Base-by-base conservation (phyloP, 2,329 filamentous ascomycete species). In the Dothistroma septosporum region DNA sequence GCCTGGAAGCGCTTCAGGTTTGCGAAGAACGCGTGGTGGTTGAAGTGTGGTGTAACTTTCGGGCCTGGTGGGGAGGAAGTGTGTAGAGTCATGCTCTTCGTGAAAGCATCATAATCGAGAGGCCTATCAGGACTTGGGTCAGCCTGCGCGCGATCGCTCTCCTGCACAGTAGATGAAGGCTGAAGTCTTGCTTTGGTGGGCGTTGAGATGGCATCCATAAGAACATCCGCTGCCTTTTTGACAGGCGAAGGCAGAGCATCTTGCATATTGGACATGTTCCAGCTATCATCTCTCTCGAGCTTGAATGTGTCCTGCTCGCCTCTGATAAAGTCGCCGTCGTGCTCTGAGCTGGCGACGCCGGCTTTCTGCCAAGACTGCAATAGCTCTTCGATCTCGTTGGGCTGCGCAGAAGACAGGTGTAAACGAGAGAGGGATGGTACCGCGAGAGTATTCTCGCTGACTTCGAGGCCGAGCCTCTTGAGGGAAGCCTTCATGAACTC, bases 11-110 rank as follows among this genome's bases (percentile, higher is more conserved):
- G 78, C 24, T 79, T 76, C 10, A 97, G 80, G 61, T 88, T 88
- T 4, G 84, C 79, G 73, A 88, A 97, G 75, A 87, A 97, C 1
- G 87, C 80, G 59, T 87, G 79, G 71, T 97, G 92, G 69, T 95
- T 90, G 77, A 97, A 97, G 68, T 87, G 87, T 0, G 92, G 92
- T 0, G 92, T 96, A 55, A 88, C 82, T 69, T 89, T 89, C 3
- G 81, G 80, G 6, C 85, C 80, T 0, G 93, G 92, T 64, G 87
- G 84, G 0, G 77, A 77, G 3, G 81, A 78, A 44, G 91, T 86
- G 68, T 97, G 90, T 0, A 89, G 79, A 5, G 92, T 79, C 22
- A 99, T 81, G 16, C 80, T 83, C 75, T 96, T 96, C 53, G 87
- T 77, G 46, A 61, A 24, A 28, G 84, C 81, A 67, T 85, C 85